Percentiles rank a stretch among this genome's conserved stretches.
Evolutionary conservation across 331 rosid species (phyloP).

Genomic region (Saraca asoca): DNA sequence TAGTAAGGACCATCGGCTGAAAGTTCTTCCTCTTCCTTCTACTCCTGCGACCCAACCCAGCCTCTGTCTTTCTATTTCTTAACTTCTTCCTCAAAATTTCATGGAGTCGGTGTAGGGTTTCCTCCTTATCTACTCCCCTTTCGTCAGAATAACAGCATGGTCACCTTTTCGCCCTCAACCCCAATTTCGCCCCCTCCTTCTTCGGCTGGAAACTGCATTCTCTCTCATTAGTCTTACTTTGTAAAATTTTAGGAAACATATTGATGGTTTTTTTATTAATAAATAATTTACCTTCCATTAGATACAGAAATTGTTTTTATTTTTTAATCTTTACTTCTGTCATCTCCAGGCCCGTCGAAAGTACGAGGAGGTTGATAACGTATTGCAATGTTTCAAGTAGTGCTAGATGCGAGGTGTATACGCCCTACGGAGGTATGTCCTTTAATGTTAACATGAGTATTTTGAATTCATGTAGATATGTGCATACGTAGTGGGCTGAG

Average conservation of each 20-base stretch:
- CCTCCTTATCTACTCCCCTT: not conserved
- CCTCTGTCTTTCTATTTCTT: no score
- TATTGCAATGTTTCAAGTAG: conserved; percentile 25
- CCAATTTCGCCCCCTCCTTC: conserved; percentile 53
- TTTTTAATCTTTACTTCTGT: conserved; percentile 2
- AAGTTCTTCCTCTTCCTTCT: no score
- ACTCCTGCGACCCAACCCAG: no score
- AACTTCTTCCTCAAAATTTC: no score
- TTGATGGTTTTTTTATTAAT: not conserved
- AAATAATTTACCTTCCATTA: not conserved
- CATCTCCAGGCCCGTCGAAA: conserved; percentile 44
- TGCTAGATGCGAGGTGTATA: conserved; percentile 63
- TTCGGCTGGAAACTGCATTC: conserved; percentile 58
- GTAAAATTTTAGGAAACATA: not conserved
- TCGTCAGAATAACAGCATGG: conserved; percentile 44
- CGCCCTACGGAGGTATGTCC: conserved; percentile 74
- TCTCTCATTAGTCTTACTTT: not conserved
- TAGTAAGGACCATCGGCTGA: no score
- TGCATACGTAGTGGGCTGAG: conserved; percentile 12
- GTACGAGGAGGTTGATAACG: conserved; percentile 31
- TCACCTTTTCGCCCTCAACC: conserved; percentile 52
- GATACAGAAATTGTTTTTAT: not conserved
- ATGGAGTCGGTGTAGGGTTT: no score
- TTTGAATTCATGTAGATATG: not conserved
- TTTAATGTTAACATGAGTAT: not conserved